Base-by-base conservation (phyloP, 495 filamentous ascomycete species). In the Penicillium dipodomyicola region DNA sequence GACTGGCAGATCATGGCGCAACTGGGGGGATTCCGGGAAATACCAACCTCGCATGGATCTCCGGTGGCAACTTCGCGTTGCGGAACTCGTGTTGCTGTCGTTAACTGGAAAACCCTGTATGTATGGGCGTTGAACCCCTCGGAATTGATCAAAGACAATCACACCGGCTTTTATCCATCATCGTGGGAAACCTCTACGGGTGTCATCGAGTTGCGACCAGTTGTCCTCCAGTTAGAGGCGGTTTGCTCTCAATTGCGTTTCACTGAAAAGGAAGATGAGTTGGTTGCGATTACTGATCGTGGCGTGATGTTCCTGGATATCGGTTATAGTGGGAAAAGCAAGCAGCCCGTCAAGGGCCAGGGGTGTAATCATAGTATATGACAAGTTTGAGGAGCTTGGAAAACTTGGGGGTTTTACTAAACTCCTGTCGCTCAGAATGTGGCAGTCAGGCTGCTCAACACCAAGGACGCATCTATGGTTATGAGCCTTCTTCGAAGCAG, bases 221-320 rank as follows among this genome's bases (percentile, higher is more conserved):
- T 70, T 32, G 52, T 67, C 0, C 58, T 79, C 29, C 65, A 67
- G 1, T 52, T 76, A 12, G 63, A 74, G 62, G 78, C 69, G 11
- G 69, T 82, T 35, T 75, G 72, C 46, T 77, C 65, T 40, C 67
- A 78, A 45, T 27, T 79, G 30, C 51, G 46, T 11, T 79, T 79
- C 49, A 65, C 60, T 20, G 60, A 72, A 3, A 61, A 67, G 2
- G 77, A 80, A 52, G 55, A 75, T 51, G 69, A 74, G 32, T 56
- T 81, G n/a, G 54, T 75, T 56, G 77, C 67, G 9, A 62, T 78
- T 11, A 80, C 79, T 15, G 78, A 81, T 60, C 72, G 66, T 40
- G 79, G 79, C 12, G 46, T 81, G 30, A 71, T 77, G 63, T 49
- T 65, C 12, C 71, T 76, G 68, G 57, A 73, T 62, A 54, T 80